Conservation (phyloP, 345 rosid genomes). For the Toxicodendron radicans region DNA sequence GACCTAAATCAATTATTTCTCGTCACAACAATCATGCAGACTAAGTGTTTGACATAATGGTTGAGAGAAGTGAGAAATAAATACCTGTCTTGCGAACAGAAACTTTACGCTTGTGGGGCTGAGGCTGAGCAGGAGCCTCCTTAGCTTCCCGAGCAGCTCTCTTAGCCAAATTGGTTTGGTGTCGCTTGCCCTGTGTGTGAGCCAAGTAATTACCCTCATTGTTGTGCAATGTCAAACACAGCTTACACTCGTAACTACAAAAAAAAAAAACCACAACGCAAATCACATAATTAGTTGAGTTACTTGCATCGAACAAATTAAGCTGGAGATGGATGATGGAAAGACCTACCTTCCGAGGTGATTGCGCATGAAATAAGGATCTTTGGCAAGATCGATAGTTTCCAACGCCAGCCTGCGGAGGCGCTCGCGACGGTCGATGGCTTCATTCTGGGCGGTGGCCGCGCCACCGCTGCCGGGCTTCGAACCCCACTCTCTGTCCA, state of each 20-base stretch:
- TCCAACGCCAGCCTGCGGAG: slow-evolving; percentile 97
- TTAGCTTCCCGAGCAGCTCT: slow-evolving; percentile 97
- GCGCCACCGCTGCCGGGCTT: slow-evolving; percentile 99
- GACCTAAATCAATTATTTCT: background rate
- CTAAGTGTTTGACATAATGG: background rate
- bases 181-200: slow-evolving; percentile 96
- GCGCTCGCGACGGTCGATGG: slow-evolving; percentile 96
- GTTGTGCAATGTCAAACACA: slow-evolving; percentile 94
- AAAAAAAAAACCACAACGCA: slow-evolving; percentile 8
- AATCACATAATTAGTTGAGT: background rate
- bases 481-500: slow-evolving; percentile 99
- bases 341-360: slow-evolving; percentile 84
- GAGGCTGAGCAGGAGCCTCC: slow-evolving; percentile 88
- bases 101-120: slow-evolving; percentile 91
- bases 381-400: slow-evolving; percentile 96
- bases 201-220: slow-evolving; percentile 99
- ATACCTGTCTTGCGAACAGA: slow-evolving; percentile 74
- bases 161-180: slow-evolving; percentile 95
- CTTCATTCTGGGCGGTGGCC: slow-evolving; percentile 94
- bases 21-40: background rate
- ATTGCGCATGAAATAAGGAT: slow-evolving; percentile 98
- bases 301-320: background rate
- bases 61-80: background rate
- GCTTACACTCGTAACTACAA: slow-evolving; percentile 93
- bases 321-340: background rate